Percentiles rank a stretch among this genome's conserved stretches.
These are phyloP conservation scores for Helicosporidium sp. DNA, from an alignment of 139 green algal species.

Conservation along the genomic window DNA sequence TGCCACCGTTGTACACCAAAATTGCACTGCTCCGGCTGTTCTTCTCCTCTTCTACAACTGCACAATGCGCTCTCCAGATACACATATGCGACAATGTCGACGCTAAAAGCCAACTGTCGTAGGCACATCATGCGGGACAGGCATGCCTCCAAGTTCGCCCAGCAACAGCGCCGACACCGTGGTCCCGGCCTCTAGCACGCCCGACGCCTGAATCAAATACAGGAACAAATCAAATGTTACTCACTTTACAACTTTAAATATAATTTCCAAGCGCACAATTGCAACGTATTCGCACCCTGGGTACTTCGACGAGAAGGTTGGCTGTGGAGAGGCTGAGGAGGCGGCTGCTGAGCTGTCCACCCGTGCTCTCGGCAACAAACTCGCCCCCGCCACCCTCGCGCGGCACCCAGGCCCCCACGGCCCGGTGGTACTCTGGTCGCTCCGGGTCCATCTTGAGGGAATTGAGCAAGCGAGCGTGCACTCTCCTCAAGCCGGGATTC, in stretches of 20 bases:
- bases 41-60: too few relatives aligned
- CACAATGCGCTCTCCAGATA: too few relatives aligned
- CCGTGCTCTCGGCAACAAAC: slow-evolving; percentile 53
- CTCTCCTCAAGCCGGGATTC: slow-evolving; percentile 35
- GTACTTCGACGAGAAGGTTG: slow-evolving; percentile 54
- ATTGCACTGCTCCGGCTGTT: too few relatives aligned
- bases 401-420: slow-evolving; percentile 37
- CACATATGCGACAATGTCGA: too few relatives aligned
- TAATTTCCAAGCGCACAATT: neutral
- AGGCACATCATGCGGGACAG: neutral
- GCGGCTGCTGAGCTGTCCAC: slow-evolving; percentile 81
- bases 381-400: slow-evolving; percentile 6
- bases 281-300: slow-evolving; percentile 7
- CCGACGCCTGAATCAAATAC: slow-evolving; percentile 12
- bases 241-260: too few relatives aligned
- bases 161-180: slow-evolving; percentile 52
- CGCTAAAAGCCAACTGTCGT: neutral
- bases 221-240: too few relatives aligned
- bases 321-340: slow-evolving; percentile 56
- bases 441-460: slow-evolving; percentile 64
- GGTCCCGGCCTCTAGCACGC: slow-evolving; percentile 26
- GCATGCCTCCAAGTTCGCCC: slow-evolving; percentile 23
- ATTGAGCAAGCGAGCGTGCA: slow-evolving; percentile 32
- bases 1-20: too few relatives aligned
- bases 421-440: slow-evolving; percentile 87